Evolutionary conservation across 2,329 filamentous ascomycete genomes (phyloP), one percentile per base, ranked within the genome.

Genomic region (Rutstroemia sp.): DNA sequence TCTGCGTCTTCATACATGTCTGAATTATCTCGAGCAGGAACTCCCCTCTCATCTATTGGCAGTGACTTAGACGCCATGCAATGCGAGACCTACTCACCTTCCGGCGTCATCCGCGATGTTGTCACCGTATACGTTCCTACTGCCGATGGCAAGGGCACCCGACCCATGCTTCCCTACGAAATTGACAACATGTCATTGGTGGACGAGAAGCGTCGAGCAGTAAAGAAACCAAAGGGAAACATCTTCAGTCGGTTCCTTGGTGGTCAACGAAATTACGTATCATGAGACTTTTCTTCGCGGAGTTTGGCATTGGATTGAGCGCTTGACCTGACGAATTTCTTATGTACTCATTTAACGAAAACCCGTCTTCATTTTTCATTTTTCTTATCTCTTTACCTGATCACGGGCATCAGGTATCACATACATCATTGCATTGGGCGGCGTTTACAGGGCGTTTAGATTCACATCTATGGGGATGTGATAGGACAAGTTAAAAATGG

Each of bases 41-140:
- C 71, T 16, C 71, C 70, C 37, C 64, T 64, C n/a, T 70, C 69
- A 9, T 67, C 62, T 49, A 58, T 71, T 52, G 61, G 65, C 47
- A 67, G 65, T 50, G 70, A 67, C 53, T 44, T 62, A 1, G 49
- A 53, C 41, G 37, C 50, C 44, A 48, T 48, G 50, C 55, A 54
- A 42, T 57, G 37, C 42, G 44, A 48, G 19, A 48, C 50, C 30
- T 57, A 52, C 41, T 57, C 55, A 9, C 50, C 42, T 44, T 57
- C 56, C 49, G 25, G 48, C 55, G 52, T 61, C 34, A 50, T 57
- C 7, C 63, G 65, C n/a, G 66, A 68, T 30, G 52, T 61, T 23
- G 66, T 67, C 12, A 63, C 59, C n/a, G 64, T 67, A 14, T 59
- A 65, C 51, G 63, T 65, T 54, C 38, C 55, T 8, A 56, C 49